Percentiles rank a stretch among this genome's conserved stretches.
phyloP scores from a whole-genome alignment of 2,329 filamentous ascomycete species.

The Claviceps humidiphila region DNA sequence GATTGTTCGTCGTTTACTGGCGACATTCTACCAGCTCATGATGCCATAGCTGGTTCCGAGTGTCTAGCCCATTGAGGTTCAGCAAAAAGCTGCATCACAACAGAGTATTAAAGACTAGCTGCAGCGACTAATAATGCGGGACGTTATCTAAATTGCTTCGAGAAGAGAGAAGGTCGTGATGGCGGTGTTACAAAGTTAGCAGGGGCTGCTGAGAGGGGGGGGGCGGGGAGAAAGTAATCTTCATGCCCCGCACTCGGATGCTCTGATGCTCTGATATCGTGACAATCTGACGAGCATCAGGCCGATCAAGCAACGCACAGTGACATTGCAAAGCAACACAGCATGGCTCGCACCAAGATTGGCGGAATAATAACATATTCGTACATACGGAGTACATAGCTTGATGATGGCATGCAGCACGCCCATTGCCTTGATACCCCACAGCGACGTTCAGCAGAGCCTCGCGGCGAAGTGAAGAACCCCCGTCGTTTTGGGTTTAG shows the following conservation, averaged over 20 bases:
- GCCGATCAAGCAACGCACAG: background rate
- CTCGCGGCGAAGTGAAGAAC: background rate
- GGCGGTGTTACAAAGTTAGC: background rate
- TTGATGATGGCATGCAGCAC: background rate
- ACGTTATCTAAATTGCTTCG: background rate
- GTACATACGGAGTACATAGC: background rate
- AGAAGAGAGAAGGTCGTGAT: background rate
- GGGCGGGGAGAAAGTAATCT: background rate
- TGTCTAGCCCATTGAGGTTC: background rate
- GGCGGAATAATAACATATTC: background rate
- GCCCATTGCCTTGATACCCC: background rate
- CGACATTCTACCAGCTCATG: background rate
- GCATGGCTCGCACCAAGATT: background rate
- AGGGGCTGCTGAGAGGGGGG: background rate
- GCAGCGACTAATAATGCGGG: background rate
- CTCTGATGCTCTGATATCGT: background rate
- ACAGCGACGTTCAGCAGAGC: background rate
- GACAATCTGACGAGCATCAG: background rate
- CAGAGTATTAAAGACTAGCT: background rate
- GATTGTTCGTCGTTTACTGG: background rate
- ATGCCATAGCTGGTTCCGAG: background rate
- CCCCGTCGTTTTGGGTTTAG: background rate
- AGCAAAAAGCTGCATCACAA: background rate
- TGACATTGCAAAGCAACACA: background rate
- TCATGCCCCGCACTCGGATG: background rate